Evolutionary conservation across 2,329 filamentous ascomycete genomes (phyloP).

Genomic region (Exophiala aquamarina): DNA sequence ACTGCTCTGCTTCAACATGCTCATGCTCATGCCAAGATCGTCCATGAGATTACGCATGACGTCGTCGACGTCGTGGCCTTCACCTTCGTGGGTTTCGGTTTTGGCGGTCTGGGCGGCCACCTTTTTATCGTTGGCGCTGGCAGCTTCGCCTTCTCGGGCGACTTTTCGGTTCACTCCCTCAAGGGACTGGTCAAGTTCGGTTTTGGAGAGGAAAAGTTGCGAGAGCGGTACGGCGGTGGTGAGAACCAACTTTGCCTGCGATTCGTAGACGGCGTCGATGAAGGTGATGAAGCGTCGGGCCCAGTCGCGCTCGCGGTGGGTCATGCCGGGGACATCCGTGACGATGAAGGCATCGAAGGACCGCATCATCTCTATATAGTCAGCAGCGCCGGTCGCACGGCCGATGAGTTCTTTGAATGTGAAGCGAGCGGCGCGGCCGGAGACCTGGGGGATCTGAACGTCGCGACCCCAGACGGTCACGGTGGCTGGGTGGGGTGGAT

Average conservation of each 20-base stretch:
- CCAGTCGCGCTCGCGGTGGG: conserved; percentile 77
- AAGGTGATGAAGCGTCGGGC: conserved; percentile 96
- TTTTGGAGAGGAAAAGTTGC: conserved; percentile 78
- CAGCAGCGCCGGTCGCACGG: conserved; percentile 82
- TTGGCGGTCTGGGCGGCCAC: conserved; percentile 33
- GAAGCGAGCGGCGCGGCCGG: conserved; percentile 85
- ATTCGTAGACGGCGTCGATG: conserved; percentile 93
- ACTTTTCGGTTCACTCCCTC: conserved; percentile 36
- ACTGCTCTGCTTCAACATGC: conserved; percentile 77
- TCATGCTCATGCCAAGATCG: conserved; percentile 80
- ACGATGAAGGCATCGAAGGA: conserved; percentile 92
- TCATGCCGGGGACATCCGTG: conserved; percentile 91
- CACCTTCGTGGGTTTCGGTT: conserved; percentile 32
- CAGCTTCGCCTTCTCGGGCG: conserved; percentile 19
- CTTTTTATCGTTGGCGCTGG: conserved; percentile 30
- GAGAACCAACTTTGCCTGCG: conserved; percentile 88
- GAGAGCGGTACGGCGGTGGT: conserved; percentile 83
- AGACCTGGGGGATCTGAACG: conserved; percentile 82
- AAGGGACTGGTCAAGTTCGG: conserved; percentile 65
- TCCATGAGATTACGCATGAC: conserved; percentile 81
- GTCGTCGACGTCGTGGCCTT: conserved; percentile 60
- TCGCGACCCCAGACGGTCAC: conserved; percentile 92
- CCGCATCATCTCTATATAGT: conserved; percentile 88
- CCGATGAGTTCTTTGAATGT: conserved; percentile 91
- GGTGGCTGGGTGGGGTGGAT: conserved; percentile 73